Conservation (phyloP, 2,329 filamentous ascomycete genomes). For the Fusarium anguioides region DNA sequence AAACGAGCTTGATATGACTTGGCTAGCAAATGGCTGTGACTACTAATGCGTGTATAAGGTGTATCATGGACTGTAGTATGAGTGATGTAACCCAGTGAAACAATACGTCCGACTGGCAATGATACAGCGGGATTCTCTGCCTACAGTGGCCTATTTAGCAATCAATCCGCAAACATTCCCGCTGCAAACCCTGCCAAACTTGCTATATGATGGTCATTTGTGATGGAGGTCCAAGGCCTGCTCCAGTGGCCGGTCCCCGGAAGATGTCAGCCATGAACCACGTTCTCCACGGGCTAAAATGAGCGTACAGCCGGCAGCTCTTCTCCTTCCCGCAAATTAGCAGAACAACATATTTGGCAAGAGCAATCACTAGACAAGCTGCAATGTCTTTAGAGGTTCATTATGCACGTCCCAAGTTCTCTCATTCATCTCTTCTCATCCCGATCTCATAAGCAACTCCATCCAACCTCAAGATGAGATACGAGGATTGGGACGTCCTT, state of each 20-base stretch:
- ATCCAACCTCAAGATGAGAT: conserved; percentile 70
- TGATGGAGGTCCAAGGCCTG: not conserved
- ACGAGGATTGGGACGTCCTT: conserved; percentile 87
- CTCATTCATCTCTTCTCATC: not conserved
- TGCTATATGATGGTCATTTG: not conserved
- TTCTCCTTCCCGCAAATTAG: conserved; percentile 15
- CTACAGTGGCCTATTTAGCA: not conserved
- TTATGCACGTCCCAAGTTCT: not conserved
- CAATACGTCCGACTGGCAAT: too few relatives aligned
- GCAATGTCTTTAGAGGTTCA: not conserved
- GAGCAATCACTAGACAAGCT: conserved; percentile 3
- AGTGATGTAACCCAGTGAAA: not conserved
- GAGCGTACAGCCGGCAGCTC: not conserved
- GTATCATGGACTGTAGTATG: not conserved
- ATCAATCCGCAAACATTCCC: too few relatives aligned
- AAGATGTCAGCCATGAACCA: not conserved
- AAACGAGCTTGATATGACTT: not conserved
- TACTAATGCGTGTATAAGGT: not conserved
- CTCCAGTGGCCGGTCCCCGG: not conserved
- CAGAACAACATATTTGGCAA: not conserved
- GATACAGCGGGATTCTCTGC: not conserved
- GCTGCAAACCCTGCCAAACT: not conserved
- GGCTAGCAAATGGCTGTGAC: not conserved
- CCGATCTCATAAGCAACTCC: too few relatives aligned
- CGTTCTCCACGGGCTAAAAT: not conserved